Evolutionary conservation across 2,329 filamentous ascomycete species (phyloP).

Genomic region (Colletotrichum spaethianum): DNA sequence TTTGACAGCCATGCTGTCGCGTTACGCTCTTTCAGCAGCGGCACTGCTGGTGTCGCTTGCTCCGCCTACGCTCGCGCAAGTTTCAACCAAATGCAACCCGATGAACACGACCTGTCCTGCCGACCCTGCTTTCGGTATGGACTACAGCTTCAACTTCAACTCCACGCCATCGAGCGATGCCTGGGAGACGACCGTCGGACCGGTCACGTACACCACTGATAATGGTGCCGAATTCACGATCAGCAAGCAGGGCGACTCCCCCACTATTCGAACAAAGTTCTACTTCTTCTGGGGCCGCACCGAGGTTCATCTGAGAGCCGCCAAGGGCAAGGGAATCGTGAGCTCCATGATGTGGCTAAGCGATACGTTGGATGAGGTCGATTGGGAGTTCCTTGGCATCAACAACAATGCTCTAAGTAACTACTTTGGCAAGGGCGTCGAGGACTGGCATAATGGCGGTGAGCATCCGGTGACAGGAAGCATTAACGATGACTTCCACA

Average conservation of each 20-base stretch:
- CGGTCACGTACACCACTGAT: slow-evolving; percentile 71
- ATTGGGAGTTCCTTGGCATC: slow-evolving; percentile 86
- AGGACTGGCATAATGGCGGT: slow-evolving; percentile 73
- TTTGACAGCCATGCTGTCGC: slow-evolving; percentile 45
- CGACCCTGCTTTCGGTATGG: slow-evolving; percentile 78
- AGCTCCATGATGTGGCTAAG: slow-evolving; percentile 88
- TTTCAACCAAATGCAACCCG: slow-evolving; percentile 84
- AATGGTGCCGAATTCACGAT: slow-evolving; percentile 82
- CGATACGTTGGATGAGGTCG: slow-evolving; percentile 88
- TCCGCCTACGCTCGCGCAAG: slow-evolving; percentile 76
- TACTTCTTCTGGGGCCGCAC: slow-evolving; percentile 90
- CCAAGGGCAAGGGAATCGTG: slow-evolving; percentile 81
- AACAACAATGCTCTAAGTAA: slow-evolving; percentile 79
- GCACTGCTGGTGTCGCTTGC: slow-evolving; percentile 60
- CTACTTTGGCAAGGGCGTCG: slow-evolving; percentile 83
- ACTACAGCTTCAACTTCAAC: slow-evolving; percentile 76
- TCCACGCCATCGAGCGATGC: slow-evolving; percentile 68
- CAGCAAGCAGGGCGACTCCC: slow-evolving; percentile 78
- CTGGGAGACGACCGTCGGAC: slow-evolving; percentile 80
- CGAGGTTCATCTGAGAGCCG: slow-evolving; percentile 83
- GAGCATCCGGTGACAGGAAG: slow-evolving; percentile 69
- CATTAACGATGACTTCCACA: slow-evolving; percentile 76
- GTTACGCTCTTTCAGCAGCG: slow-evolving; percentile 50
- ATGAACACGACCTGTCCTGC: slow-evolving; percentile 78
- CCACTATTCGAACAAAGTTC: slow-evolving; percentile 83